Conservation (phyloP, 140 eudicot species). For the Senecio squalidus region DNA sequence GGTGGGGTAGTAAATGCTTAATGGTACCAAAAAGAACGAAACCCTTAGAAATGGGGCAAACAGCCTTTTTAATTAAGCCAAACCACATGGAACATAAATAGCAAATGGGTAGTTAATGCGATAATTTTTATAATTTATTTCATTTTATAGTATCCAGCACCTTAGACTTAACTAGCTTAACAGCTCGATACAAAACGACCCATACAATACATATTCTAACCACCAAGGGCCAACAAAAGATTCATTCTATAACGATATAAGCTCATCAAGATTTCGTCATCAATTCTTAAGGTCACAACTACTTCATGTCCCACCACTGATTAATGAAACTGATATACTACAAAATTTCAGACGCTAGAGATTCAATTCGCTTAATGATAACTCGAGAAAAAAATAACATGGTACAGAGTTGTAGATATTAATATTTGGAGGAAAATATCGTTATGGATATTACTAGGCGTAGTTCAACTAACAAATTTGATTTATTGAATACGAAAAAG, state of each 20-base stretch:
- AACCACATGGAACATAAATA: not conserved
- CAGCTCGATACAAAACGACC: not conserved
- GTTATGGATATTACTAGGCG: not conserved
- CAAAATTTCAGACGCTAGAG: not conserved
- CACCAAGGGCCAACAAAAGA: conserved; percentile 20
- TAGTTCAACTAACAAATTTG: not conserved
- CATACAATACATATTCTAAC: conserved; percentile 2
- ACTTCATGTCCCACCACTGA: conserved; percentile 30
- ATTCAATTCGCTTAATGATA: not conserved
- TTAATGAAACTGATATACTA: conserved; percentile 17
- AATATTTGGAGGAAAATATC: not conserved
- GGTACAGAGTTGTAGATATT: conserved; percentile 6
- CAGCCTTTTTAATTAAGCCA: not conserved
- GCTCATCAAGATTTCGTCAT: conserved; percentile 18
- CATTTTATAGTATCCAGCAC: not conserved
- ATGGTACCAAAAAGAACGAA: conserved; percentile 15
- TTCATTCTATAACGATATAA: conserved; percentile 14
- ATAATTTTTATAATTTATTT: not conserved
- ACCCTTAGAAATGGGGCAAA: conserved; percentile 12
- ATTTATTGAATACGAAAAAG: not conserved
- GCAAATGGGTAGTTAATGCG: conserved; percentile 1
- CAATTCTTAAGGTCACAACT: conserved; percentile 25
- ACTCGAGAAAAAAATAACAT: conserved; percentile 2
- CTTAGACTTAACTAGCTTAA: not conserved
- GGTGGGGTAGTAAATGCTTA: conserved; percentile 20